A percentile compares a stretch with the other conserved stretches of the same genome.
Evolutionary conservation across 192 early-diverging fungal genomes (phyloP).

Genomic region (Martensiomyces pterosporus): DNA sequence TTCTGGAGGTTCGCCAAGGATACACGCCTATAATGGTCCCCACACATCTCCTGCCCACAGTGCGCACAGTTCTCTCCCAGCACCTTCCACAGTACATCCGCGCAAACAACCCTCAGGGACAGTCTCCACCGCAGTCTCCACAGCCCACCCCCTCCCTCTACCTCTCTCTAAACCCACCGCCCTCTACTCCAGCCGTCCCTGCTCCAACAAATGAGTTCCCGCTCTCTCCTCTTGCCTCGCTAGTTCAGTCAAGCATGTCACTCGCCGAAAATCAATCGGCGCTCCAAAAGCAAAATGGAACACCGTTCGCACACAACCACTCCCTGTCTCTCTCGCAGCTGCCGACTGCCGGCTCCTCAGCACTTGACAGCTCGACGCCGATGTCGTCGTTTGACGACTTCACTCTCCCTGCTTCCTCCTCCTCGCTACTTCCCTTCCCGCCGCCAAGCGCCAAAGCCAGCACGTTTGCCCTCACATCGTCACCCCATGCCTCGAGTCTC

Average conservation of each 20-base stretch:
- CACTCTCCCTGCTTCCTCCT: too few relatives aligned
- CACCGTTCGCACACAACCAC: too few relatives aligned
- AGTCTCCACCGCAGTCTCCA: constrained; percentile 20
- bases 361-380: too few relatives aligned
- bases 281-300: too few relatives aligned
- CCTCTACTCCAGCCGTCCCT: not conserved
- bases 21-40: constrained; percentile 36
- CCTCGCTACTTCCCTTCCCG: not conserved
- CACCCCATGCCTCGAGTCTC: not conserved
- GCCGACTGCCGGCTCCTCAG: too few relatives aligned
- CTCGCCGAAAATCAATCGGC: too few relatives aligned
- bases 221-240: too few relatives aligned
- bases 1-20: constrained; percentile 28
- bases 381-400: too few relatives aligned
- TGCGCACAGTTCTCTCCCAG: constrained; percentile 16
- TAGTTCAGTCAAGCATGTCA: not conserved
- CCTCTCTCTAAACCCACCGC: constrained; percentile 1
- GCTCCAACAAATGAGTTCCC: not conserved
- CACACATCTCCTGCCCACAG: constrained; percentile 7
- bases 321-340: too few relatives aligned
- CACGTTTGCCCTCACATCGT: not conserved
- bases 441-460: not conserved
- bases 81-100: constrained; percentile 19
- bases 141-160: not conserved
- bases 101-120: not conserved